Evolutionary conservation across 75 land plant species (phyloP), one percentile per base, ranked within the genome.

Genomic region (Isoetes taiwanensis): DNA sequence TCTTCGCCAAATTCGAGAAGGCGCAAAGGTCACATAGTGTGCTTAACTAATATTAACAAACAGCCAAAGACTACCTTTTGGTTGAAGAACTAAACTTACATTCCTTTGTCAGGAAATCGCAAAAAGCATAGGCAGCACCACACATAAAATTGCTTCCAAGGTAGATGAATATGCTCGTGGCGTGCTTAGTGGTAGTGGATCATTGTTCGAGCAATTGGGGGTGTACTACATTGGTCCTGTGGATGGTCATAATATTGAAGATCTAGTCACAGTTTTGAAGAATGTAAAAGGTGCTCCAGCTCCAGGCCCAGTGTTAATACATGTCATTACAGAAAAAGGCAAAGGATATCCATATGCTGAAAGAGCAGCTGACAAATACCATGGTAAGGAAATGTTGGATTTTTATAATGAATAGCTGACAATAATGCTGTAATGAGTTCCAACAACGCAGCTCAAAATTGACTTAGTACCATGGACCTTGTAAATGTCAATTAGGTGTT

Each of bases 81-180:
- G n/a, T n/a, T n/a, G n/a, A n/a, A n/a, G n/a, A n/a, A n/a, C n/a
- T n/a, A n/a, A n/a, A n/a, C n/a, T n/a, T n/a, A n/a, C n/a, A n/a
- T n/a, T n/a, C n/a, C n/a, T n/a, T n/a, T n/a, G n/a, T n/a, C n/a
- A n/a, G n/a, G n/a, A n/a, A n/a, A 77, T 86, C 28, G 83, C 91
- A 10, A 86, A 86, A 59, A 77, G 72, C 32, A 72, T 86, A 21
- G 91, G 91, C 25, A 87, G 81, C 0, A 66, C 80, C 5, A 80
- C 80, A 80, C 91, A 86, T 61, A 64, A 79, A 60, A 43, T 86
- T 30, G 91, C 91, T 40, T 82, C 87, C 30, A 86, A 86, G 64
- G 91, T 86, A 9, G 91, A 86, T 66, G 91, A 82, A 43, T 86
- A 83, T 71, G 91, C 91, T 55, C 75, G 87, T 50, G 91, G 91